Base-by-base conservation (phyloP, 768 basidiomycete species). In the Podaxis pistillaris region DNA sequence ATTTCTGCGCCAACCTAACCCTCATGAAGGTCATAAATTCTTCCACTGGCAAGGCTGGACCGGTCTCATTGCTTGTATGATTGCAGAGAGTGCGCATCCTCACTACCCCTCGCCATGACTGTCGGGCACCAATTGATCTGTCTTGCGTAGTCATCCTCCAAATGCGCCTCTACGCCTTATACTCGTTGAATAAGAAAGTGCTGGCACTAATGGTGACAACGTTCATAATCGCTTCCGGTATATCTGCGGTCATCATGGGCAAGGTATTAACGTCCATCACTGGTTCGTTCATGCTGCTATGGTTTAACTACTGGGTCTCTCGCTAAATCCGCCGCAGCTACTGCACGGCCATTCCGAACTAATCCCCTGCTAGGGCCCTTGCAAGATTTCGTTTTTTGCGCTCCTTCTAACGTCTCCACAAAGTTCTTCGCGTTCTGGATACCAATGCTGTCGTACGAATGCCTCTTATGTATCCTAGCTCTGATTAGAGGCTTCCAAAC, bases 31-130 rank as follows among this genome's bases (percentile, higher is more conserved):
- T 67, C 66, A 72, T 11, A 65, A 59, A 15, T 85, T 82, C 73
- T 84, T 83, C 65, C 74, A 72, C 65, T 86, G 86, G 85, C 84
- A 86, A 77, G 85, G 85, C 22, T 84, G 82, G 78, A 85, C 85
- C 1, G 85, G 85, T 9, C 67, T 86, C 30, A 70, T 83, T 41
- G 75, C 80, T 40, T 82, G 79, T 69, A 77, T 85, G 69, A 73
- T 86, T 41, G 81, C 84, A 24, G 82, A 87, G 78, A 71, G 86
- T 86, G 50, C 30, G 79, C 67, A 19, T 50, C 26, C 13, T 15
- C 13, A 44, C n/a, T 13, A 9, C 3, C 12, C 9, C 8, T 2
- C 22, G 3, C 11, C 9, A 19, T 46, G 44, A 8, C n/a, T 19
- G 26, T 1, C 49, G 8, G 9, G 2, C 12, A 12, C 26, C 24